Base-by-base conservation (phyloP, 352 stramenopile species). In the Aphanomyces stellatus region DNA sequence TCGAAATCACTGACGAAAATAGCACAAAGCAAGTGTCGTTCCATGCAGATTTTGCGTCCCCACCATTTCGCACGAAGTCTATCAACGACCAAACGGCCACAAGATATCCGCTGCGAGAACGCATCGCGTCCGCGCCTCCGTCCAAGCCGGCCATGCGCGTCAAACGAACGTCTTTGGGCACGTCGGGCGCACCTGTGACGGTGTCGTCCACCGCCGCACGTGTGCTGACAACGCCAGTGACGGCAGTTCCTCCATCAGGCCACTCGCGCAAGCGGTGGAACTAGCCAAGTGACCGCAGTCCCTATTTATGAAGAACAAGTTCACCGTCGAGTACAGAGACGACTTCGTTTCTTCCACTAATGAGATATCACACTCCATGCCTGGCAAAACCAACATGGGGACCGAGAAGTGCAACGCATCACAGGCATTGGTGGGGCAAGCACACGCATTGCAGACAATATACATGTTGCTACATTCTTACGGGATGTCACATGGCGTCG, bases 241-340 rank as follows among this genome's bases (percentile, higher is more conserved):
- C 42, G 8, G 42, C 13, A n/a, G n/a, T n/a, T n/a, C n/a, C 13
- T 46, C 37, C 37, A 46, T 19, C n/a, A 46, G 11, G 13, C n/a
- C 37, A 13, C 49, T 57, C 49, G 30, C 49, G 49, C 30, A 57
- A 57, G 27, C 49, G 49, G 25, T 57, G 49, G 49, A 57, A 57
- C 49, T 57, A 57, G 49, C 46, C 13, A n/a, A n/a, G n/a, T n/a
- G n/a, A n/a, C n/a, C n/a, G n/a, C n/a, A n/a, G n/a, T n/a, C n/a
- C n/a, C n/a, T n/a, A n/a, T n/a, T n/a, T n/a, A n/a, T n/a, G n/a
- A n/a, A n/a, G n/a, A n/a, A n/a, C n/a, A n/a, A n/a, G n/a, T n/a
- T n/a, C n/a, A n/a, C n/a, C n/a, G n/a, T n/a, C n/a, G n/a, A n/a
- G n/a, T n/a, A n/a, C n/a, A n/a, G n/a, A n/a, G n/a, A n/a, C n/a